Evolutionary conservation across 2,329 filamentous ascomycete genomes (phyloP).

Genomic region (Magnaporthiopsis incrustans): DNA sequence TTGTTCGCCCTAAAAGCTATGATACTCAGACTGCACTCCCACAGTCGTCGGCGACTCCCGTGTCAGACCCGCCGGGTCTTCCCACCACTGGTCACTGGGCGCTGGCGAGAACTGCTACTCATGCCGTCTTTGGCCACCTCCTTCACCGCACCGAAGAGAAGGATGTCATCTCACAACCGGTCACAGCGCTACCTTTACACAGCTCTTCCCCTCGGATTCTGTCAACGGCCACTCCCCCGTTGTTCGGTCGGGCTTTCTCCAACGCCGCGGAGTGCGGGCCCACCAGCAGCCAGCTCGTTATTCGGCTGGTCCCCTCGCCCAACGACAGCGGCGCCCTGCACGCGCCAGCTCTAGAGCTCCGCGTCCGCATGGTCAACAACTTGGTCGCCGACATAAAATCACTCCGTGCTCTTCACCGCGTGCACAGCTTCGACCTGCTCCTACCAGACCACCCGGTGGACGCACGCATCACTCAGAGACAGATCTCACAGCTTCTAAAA

Average conservation of each 20-base stretch:
- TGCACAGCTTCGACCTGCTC: conserved; percentile 33
- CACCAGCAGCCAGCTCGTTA: conserved; percentile 28
- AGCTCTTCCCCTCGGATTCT: conserved; percentile 22
- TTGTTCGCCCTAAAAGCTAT: neutral
- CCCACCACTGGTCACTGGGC: neutral
- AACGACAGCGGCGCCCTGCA: conserved; percentile 5
- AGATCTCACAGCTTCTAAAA: conserved; percentile 23
- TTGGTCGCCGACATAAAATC: conserved; percentile 21
- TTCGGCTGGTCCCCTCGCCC: conserved; percentile 37
- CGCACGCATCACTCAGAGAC: conserved; percentile 34
- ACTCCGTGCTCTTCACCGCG: conserved; percentile 30
- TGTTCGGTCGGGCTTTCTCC: conserved; percentile 33
- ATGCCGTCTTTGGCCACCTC: conserved; percentile 43
- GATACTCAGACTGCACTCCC: neutral
- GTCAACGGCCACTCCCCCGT: conserved; percentile 37
- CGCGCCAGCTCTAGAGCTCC: conserved; percentile 28
- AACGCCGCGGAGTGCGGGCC: conserved; percentile 19
- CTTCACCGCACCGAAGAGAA: conserved; percentile 24
- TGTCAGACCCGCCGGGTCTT: neutral
- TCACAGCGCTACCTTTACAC: neutral
- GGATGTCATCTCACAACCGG: neutral
- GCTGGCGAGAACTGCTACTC: neutral
- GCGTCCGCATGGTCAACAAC: conserved; percentile 25
- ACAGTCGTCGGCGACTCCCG: neutral
- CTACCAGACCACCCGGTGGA: conserved; percentile 40